Base-by-base conservation (phyloP, 176 grass and related monocot species). In the Ampelocalamus luodianensis region DNA sequence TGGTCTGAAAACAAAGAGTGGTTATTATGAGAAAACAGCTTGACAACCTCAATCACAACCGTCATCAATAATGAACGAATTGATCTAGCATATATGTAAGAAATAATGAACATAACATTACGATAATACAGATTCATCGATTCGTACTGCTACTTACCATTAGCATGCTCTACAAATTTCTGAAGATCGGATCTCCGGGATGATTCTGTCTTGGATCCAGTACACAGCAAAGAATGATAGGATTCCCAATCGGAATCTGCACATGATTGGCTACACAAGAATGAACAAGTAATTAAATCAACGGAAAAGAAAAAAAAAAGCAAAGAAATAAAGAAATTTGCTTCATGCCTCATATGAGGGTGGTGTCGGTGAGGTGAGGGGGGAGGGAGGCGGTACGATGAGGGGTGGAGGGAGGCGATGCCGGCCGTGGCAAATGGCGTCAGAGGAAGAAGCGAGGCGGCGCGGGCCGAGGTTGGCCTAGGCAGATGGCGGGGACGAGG, bases 151-250 rank as follows among this genome's bases (percentile, higher is more conserved):
- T 65, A 32, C 48, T 50, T 89, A 98, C 96, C 88, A 79, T 98
- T 98, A 69, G 96, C 91, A 88, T 98, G 96, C 71, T 95, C 85
- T 63, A 94, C 37, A 72, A 98, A 98, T 87, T 98, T 94, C 50
- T 86, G 69, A 78, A 98, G 88, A 76, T 91, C 83, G 61, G 78
- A 77, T 81, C 86, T 89, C 60, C 26, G 29, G 18, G 67, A 75
- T 49, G 83, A 60, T 87, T 86, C 86, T 36, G 86, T 92, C 42
- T 90, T 89, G 63, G 79, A 79, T 80, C 93, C 91, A 87, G 91
- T 83, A 73, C 96, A 98, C 83, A 94, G 78, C 77, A 95, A 81
- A 86, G 93, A 92, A 87, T 98, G 96, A 88, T 92, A 92, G 16
- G 77, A 83, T 68, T 90, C 90, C 96, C 96, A 98, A 62, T 98